Conservation (phyloP, 2,329 filamentous ascomycete species). For the Sporothrix schenckii region DNA sequence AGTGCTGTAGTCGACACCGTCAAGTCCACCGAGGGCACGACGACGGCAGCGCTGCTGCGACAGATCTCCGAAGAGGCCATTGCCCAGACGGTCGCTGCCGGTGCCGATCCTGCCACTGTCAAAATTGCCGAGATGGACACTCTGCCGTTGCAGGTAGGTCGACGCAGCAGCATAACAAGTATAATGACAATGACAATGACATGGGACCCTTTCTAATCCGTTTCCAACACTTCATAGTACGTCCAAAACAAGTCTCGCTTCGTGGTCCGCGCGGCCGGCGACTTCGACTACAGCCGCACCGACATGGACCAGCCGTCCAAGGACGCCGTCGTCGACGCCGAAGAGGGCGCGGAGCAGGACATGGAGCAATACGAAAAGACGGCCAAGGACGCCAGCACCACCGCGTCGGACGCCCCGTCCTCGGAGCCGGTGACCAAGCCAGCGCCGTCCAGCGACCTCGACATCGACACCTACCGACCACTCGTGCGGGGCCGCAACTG, state of each 20-base stretch:
- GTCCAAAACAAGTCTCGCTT: constrained; percentile 57
- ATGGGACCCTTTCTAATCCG: too few species aligned
- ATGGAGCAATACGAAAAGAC: constrained; percentile 41
- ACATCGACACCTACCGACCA: constrained; percentile 53
- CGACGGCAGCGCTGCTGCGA: constrained; percentile 45
- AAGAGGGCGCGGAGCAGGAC: constrained; percentile 23
- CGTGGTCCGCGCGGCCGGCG: constrained; percentile 63
- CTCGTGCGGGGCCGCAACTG: constrained; percentile 56
- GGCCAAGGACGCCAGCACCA: background rate
- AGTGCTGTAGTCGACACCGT: constrained; percentile 58
- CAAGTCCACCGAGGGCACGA: constrained; percentile 51
- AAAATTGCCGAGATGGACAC: constrained; percentile 57
- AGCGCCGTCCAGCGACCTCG: background rate
- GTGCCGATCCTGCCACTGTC: constrained; percentile 50
- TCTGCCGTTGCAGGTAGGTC: constrained; percentile 54
- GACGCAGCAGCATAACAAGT: too few species aligned
- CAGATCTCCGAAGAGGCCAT: constrained; percentile 49
- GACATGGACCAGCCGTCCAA: background rate
- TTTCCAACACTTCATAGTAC: constrained; percentile 44
- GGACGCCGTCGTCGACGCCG: background rate
- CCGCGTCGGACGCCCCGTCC: too few species aligned
- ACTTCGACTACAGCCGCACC: constrained; percentile 52
- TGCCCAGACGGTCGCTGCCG: constrained; percentile 50
- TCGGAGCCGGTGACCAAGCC: background rate
- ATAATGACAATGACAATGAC: too few species aligned